These are phyloP conservation scores for Colletotrichum lindemuthianum DNA, from an alignment of 2,329 filamentous ascomycete genomes.

Conservation along the genomic window DNA sequence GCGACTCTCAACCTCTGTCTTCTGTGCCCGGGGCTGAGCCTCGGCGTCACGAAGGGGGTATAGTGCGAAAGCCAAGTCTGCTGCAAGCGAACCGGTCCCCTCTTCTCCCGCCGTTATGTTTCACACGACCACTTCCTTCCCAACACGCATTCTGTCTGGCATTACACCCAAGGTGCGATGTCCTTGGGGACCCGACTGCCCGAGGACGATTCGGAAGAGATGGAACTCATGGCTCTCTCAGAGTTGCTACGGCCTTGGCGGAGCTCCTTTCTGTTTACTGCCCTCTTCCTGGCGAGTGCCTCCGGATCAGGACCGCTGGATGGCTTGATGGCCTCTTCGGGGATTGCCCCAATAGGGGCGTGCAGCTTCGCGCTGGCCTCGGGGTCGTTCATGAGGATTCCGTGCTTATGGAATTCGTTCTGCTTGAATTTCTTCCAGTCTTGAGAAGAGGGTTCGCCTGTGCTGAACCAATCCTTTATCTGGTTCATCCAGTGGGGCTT, in stretches of 20 bases:
- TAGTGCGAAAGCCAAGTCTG: conserved; percentile 15
- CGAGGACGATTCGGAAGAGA: conserved; percentile 49
- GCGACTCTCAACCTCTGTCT: conserved; percentile 13
- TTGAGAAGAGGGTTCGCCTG: conserved; percentile 60
- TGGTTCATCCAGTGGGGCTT: conserved; percentile 52
- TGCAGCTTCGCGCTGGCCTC: conserved; percentile 57
- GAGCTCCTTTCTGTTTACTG: conserved; percentile 44
- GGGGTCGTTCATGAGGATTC: conserved; percentile 55
- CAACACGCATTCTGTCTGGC: not conserved
- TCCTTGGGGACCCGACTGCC: conserved; percentile 45
- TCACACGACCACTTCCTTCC: not conserved
- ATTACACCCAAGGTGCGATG: conserved; percentile 46
- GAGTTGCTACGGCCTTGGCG: conserved; percentile 39
- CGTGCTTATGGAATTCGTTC: conserved; percentile 54
- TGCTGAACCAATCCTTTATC: conserved; percentile 59
- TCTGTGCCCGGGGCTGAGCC: conserved; percentile 2
- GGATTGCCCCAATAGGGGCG: conserved; percentile 56
- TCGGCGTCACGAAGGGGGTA: conserved; percentile 18
- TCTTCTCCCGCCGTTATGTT: not conserved
- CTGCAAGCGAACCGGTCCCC: conserved; percentile 13
- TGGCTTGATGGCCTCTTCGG: conserved; percentile 57
- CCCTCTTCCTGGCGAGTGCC: conserved; percentile 50
- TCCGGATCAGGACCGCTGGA: conserved; percentile 58
- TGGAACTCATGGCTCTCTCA: conserved; percentile 43
- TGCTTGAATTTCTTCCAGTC: conserved; percentile 59